Evolutionary conservation across 257 asterid species (phyloP), one percentile per base, ranked within the genome.

Genomic region (Henckelia pumila): DNA sequence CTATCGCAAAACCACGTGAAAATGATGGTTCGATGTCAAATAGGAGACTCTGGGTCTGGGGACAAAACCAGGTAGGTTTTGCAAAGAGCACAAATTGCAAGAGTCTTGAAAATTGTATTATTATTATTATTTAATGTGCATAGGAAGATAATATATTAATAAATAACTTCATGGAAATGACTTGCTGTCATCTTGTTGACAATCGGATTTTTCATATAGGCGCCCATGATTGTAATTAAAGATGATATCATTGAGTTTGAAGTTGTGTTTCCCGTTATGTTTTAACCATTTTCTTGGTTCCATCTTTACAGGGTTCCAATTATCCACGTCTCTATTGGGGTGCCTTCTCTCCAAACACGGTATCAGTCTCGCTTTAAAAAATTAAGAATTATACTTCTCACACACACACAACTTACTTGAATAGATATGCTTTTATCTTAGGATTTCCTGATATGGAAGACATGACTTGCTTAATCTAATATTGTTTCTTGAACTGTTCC

Each of bases 41-140:
- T 19, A 78, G 88, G 82, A 85, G 97, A 79, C 86, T 91, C 32
- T 88, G 99, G 99, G 86, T 94, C 66, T 91, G 97, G 99, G 99
- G 99, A 64, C 96, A 94, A 79, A 94, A 94, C 74, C 97, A 91
- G 97, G 99, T 89, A 72, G 29, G 8, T 53, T 63, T 63, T 37
- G 16, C 47, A 33, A 28, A 28, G 52, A 19, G 20, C 44, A 17
- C 32, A 32, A 30, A 7, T 62, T 13, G 25, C 24, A 24, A 14
- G 2, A 35, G 13, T 35, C 14, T 7, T 0, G 35, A 35, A 35
- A 35, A 32, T 55, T 44, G 19, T 37, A 25, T 30, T 53, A 23
- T n/a, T n/a, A n/a, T n/a, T 73, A 73, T 20, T 19, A 11, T 37
- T 64, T 67, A 11, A 26, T 56, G 49, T 52, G 58, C 35, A n/a